Conservation (phyloP, 2,329 filamentous ascomycete species). For the Fusarium tuaranense region DNA sequence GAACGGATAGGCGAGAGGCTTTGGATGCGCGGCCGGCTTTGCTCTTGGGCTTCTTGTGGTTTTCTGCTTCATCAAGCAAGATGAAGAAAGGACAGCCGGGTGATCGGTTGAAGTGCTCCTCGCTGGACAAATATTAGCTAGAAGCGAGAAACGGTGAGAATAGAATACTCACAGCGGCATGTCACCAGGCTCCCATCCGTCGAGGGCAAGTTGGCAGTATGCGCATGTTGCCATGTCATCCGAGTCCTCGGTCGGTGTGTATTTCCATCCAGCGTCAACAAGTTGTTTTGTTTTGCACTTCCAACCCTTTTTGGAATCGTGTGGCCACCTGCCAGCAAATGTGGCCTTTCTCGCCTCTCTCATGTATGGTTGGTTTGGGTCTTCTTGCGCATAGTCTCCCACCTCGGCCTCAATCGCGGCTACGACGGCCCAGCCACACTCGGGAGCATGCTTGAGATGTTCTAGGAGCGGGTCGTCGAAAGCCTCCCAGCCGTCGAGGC, state of each 20-base stretch:
- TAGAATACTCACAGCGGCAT: conserved; percentile 79
- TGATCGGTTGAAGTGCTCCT: conserved; percentile 86
- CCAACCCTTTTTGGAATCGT: conserved; percentile 90
- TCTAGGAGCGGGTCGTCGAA: conserved; percentile 86
- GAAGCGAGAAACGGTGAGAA: background rate
- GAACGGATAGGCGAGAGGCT: conserved; percentile 72
- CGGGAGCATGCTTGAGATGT: conserved; percentile 83
- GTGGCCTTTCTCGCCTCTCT: conserved; percentile 83
- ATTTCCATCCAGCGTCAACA: conserved; percentile 93
- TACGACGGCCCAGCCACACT: conserved; percentile 89
- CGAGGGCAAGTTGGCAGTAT: conserved; percentile 89
- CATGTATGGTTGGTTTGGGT: conserved; percentile 80
- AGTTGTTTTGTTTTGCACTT: conserved; percentile 92
- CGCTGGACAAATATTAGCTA: conserved; percentile 60
- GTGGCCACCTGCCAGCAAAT: conserved; percentile 88
- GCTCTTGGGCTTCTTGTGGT: conserved; percentile 66
- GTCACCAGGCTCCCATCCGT: conserved; percentile 94
- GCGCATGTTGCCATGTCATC: conserved; percentile 92
- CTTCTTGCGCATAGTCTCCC: conserved; percentile 73
- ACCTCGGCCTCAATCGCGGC: conserved; percentile 71
- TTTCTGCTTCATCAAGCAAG: conserved; percentile 69
- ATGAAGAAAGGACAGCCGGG: conserved; percentile 86
- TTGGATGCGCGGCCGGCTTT: conserved; percentile 74
- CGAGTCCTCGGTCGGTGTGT: conserved; percentile 84
- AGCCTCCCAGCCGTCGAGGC: conserved; percentile 91